Percentiles rank a stretch among this genome's conserved stretches.
Conservation (phyloP, 192 early-diverging fungal species). For the Obelidium mucronatum region DNA sequence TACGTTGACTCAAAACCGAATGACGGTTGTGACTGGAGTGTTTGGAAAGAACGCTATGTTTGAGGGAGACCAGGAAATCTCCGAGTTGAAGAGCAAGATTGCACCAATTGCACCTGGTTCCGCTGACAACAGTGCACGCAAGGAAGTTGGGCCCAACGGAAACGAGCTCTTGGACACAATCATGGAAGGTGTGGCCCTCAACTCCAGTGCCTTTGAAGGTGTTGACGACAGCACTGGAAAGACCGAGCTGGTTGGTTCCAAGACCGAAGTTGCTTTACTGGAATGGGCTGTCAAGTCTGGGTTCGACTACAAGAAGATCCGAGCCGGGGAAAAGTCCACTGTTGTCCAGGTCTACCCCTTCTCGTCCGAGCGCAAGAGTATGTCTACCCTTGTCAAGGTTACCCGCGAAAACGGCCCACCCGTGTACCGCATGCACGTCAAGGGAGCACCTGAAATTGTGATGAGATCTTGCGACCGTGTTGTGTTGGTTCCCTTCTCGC, state of each 20-base stretch:
- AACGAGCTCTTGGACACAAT: conserved; percentile 1
- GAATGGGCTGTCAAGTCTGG: conserved; percentile 75
- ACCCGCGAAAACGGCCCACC: conserved; percentile 31
- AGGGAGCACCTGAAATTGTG: conserved; percentile 75
- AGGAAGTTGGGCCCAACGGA: conserved; percentile 3
- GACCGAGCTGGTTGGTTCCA: conserved; percentile 78
- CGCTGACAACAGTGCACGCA: background rate
- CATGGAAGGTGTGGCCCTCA: conserved; percentile 40
- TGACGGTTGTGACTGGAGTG: conserved; percentile 93
- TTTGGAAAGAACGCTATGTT: conserved; percentile 71
- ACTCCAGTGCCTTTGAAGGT: conserved; percentile 45
- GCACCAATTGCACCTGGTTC: conserved; percentile 6
- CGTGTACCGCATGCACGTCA: conserved; percentile 79
- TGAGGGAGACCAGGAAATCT: conserved; percentile 54
- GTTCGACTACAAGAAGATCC: conserved; percentile 66
- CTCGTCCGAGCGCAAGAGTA: conserved; percentile 89
- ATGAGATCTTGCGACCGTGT: conserved; percentile 33
- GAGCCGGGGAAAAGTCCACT: conserved; percentile 56
- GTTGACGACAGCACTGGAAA: conserved; percentile 23
- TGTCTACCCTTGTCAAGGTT: conserved; percentile 82
- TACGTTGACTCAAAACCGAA: conserved; percentile 96
- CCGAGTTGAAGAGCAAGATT: background rate
- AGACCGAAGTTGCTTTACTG: conserved; percentile 93
- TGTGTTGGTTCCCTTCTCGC: conserved; percentile 15
- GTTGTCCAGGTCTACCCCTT: conserved; percentile 85